Evolutionary conservation across 1,139 yeast species (phyloP), one percentile per base, ranked within the genome.

Genomic region (Taphrina populina): DNA sequence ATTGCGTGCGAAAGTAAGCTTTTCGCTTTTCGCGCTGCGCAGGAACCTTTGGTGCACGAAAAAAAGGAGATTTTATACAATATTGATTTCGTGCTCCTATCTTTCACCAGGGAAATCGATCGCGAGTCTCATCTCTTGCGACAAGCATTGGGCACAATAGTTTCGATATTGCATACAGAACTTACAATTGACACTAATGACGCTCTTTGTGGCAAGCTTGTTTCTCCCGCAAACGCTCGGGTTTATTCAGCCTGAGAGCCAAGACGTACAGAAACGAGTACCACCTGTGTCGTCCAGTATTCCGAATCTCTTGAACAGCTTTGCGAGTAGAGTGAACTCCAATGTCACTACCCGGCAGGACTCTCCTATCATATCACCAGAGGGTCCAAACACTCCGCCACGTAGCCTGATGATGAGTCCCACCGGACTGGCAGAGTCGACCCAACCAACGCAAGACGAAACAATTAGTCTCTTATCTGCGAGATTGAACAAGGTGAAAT

Each of bases 141-240:
- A n/a, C n/a, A n/a, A n/a, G n/a, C n/a, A n/a, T n/a, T n/a, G n/a
- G n/a, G n/a, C n/a, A n/a, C n/a, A n/a, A n/a, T n/a, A n/a, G n/a
- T n/a, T n/a, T n/a, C n/a, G n/a, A n/a, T n/a, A n/a, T n/a, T n/a
- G n/a, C n/a, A n/a, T n/a, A n/a, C n/a, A n/a, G n/a, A n/a, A n/a
- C n/a, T n/a, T n/a, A n/a, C 26, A 27, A 37, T 21, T 24, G 29
- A 24, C 15, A 37, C n/a, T 10, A 24, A 47, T 47, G 54, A 49
- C 54, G 6, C 17, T 33, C 27, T 49, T 49, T 33, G 34, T 49
- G 26, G 44, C 46, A 8, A 33, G 39, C 24, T 27, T 49, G 23
- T 49, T 39, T 26, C 40, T 49, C 7, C 54, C 54, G 17, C 44
- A 49, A 32, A 49, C 54, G 3, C 33, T 49, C 20, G 44, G 44